Evolutionary conservation across 2,329 filamentous ascomycete species (phyloP).

Genomic region (Phaeosphaeriaceae sp.): DNA sequence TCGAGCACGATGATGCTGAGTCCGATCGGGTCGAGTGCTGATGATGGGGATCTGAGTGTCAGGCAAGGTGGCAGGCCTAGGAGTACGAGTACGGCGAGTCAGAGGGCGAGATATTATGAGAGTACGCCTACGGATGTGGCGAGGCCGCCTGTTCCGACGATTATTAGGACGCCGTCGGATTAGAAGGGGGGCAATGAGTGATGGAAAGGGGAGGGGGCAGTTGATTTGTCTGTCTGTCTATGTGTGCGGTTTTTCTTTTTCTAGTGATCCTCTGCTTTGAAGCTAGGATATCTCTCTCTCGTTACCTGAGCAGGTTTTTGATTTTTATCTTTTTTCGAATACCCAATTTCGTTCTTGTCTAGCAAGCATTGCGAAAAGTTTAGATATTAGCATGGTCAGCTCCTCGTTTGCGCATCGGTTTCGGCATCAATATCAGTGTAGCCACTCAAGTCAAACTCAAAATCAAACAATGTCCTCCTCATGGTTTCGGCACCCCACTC

Average conservation of each 20-base stretch:
- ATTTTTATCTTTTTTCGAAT: too few species aligned
- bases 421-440: not conserved
- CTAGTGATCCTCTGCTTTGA: too few species aligned
- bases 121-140: constrained; percentile 26
- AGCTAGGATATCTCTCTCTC: too few species aligned
- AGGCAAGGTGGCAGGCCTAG: constrained; percentile 24
- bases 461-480: not conserved
- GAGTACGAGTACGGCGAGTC: constrained; percentile 38
- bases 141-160: constrained; percentile 35
- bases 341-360: too few species aligned
- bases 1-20: constrained; percentile 31
- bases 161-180: constrained; percentile 37
- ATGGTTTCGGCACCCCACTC: not conserved
- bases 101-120: constrained; percentile 38
- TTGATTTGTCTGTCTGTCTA: not conserved
- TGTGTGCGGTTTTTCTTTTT: not conserved
- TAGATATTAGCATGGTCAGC: not conserved
- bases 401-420: not conserved
- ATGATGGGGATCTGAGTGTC: constrained; percentile 23
- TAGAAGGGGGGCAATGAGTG: not conserved
- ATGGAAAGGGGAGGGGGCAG: not conserved
- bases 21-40: constrained; percentile 21
- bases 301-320: too few species aligned
- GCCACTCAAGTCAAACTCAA: not conserved
- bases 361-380: too few species aligned